Percentiles rank a stretch among this genome's conserved stretches.
Evolutionary conservation across 257 asterid species (phyloP).

Genomic region (Solanum okadae): DNA sequence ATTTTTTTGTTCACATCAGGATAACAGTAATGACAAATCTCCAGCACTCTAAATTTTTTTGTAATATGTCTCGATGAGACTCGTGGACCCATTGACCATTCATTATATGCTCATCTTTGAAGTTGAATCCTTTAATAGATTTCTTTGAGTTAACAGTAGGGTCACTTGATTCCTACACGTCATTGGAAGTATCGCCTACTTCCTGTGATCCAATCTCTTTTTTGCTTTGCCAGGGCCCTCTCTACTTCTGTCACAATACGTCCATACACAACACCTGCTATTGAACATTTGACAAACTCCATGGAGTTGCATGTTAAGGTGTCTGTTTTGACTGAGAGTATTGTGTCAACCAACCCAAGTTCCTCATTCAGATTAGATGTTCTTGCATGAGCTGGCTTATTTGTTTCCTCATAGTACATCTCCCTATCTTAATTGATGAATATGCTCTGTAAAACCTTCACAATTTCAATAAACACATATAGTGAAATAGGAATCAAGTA

Average conservation of each 20-base stretch:
- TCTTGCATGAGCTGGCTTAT: constrained; percentile 82
- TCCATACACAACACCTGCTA: constrained; percentile 75
- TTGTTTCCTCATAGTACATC: constrained; percentile 72
- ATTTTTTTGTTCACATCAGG: constrained; percentile 62
- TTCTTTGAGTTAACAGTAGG: constrained; percentile 10
- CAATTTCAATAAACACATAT: constrained; percentile 86
- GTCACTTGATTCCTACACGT: constrained; percentile 9
- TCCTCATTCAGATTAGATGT: constrained; percentile 93
- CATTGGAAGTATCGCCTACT: constrained; percentile 13
- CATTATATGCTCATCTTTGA: constrained; percentile 76
- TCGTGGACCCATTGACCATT: constrained; percentile 74
- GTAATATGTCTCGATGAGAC: constrained; percentile 44
- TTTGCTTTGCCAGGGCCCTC: too few relatives aligned
- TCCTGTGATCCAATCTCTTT: neutral
- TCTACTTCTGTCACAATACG: constrained; percentile 46
- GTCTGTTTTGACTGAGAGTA: constrained; percentile 87
- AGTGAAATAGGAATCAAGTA: constrained; percentile 83
- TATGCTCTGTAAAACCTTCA: constrained; percentile 72
- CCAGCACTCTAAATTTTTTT: constrained; percentile 69
- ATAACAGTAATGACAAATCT: constrained; percentile 77
- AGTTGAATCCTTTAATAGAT: constrained; percentile 73
- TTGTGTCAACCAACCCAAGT: constrained; percentile 76
- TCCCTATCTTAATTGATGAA: constrained; percentile 73
- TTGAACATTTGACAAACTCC: constrained; percentile 90
- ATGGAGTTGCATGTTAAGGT: constrained; percentile 89